Percentiles rank a stretch among this genome's conserved stretches.
Evolutionary conservation across 164 flowering plant genomes (phyloP).

Genomic region (Vitis riparia): DNA sequence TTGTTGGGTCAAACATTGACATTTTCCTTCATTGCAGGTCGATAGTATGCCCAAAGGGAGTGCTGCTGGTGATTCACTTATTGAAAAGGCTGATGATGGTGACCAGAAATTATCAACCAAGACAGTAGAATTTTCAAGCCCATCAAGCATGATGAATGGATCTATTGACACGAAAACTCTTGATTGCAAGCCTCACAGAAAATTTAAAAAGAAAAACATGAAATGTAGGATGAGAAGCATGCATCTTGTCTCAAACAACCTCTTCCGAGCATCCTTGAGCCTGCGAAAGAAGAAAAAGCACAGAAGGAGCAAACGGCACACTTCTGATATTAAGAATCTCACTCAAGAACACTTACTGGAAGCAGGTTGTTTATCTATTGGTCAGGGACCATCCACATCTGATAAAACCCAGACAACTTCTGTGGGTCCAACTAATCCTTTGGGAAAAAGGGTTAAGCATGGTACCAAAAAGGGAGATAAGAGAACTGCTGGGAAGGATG

Average conservation of each 20-base stretch:
- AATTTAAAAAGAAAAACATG: constrained; percentile 38
- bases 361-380: constrained; percentile 17
- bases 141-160: constrained; percentile 12
- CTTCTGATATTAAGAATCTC: constrained; percentile 8
- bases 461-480: constrained; percentile 13
- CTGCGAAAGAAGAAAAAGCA: constrained; percentile 54
- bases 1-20: neutral
- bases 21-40: constrained; percentile 20
- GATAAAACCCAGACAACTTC: constrained; percentile 16
- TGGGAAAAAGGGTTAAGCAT: constrained; percentile 20
- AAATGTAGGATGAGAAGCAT: constrained; percentile 29
- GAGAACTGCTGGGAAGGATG: constrained; percentile 4
- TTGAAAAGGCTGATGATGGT: constrained; percentile 10
- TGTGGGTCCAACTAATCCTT: constrained; percentile 9
- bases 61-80: constrained; percentile 6
- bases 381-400: constrained; percentile 52
- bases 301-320: constrained; percentile 26
- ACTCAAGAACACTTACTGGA: constrained; percentile 19
- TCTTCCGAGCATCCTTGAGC: constrained; percentile 39
- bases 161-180: constrained; percentile 7
- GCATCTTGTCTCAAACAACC: constrained; percentile 36
- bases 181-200: constrained; percentile 7
- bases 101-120: neutral
- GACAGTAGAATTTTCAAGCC: constrained; percentile 14
- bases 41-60: constrained; percentile 8